Conservation (phyloP, 495 filamentous ascomycete species). For the Xylona heveae region DNA sequence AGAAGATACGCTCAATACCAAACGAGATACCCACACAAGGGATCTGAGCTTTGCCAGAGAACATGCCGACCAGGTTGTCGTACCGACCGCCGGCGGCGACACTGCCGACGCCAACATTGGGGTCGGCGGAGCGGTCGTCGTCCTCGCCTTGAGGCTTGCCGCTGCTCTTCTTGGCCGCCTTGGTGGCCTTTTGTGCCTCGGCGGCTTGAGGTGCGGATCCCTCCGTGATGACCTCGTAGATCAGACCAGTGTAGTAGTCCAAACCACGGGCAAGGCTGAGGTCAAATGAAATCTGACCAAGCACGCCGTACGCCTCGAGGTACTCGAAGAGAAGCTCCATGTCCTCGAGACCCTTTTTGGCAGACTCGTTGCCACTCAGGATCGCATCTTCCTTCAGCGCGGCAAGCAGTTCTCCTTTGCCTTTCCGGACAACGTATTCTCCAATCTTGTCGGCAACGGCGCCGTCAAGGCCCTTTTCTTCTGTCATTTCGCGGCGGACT, state of each 20-base stretch:
- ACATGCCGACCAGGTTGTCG: constrained; percentile 88
- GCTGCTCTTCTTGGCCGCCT: constrained; percentile 26
- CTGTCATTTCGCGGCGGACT: constrained; percentile 78
- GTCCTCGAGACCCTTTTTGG: constrained; percentile 59
- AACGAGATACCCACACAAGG: constrained; percentile 92
- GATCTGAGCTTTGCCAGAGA: constrained; percentile 59
- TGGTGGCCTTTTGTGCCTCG: constrained; percentile 19
- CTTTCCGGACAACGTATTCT: constrained; percentile 51
- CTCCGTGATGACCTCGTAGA: constrained; percentile 80
- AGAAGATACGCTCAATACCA: constrained; percentile 88
- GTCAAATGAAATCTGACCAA: constrained; percentile 58
- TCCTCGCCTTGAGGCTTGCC: constrained; percentile 22
- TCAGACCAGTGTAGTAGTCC: constrained; percentile 89
- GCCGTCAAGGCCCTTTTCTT: constrained; percentile 62
- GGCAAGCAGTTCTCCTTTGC: constrained; percentile 44
- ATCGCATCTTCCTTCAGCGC: constrained; percentile 37
- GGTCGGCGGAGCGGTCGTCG: constrained; percentile 67
- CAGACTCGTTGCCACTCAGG: constrained; percentile 42
- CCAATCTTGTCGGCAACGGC: constrained; percentile 72
- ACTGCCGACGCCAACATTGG: constrained; percentile 62
- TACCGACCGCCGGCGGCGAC: constrained; percentile 84
- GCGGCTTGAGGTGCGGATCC: constrained; percentile 43
- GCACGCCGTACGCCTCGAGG: constrained; percentile 49
- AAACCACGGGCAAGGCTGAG: constrained; percentile 66
- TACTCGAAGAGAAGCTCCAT: constrained; percentile 69